phyloP scores from a whole-genome alignment of 2,329 filamentous ascomycete genomes.

The Leptographium flavum region DNA sequence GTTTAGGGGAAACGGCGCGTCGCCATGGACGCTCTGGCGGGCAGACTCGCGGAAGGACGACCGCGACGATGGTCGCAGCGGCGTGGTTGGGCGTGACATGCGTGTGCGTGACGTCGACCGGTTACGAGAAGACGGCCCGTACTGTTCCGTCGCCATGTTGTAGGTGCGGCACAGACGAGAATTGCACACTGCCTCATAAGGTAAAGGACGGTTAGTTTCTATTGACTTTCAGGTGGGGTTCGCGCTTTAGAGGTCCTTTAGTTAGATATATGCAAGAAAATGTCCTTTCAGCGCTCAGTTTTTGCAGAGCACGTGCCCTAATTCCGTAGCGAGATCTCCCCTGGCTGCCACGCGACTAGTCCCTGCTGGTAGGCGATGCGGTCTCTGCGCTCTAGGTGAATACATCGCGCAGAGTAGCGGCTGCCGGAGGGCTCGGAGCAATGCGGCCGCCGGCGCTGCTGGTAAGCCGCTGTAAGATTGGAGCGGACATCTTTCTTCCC shows the following conservation, averaged over 20 bases:
- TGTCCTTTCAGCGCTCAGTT: too few relatives aligned
- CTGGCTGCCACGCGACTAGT: neutral
- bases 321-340: neutral
- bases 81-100: slow-evolving; percentile 74
- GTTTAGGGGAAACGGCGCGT: slow-evolving; percentile 57
- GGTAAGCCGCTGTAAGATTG: too few relatives aligned
- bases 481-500: too few relatives aligned
- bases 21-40: slow-evolving; percentile 37
- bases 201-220: too few relatives aligned
- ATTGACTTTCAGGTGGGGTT: too few relatives aligned
- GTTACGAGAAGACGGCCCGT: slow-evolving; percentile 13
- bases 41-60: slow-evolving; percentile 74
- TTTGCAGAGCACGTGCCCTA: slow-evolving; percentile 1
- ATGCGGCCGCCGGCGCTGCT: neutral
- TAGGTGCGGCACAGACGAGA: too few relatives aligned
- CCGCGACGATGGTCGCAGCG: slow-evolving; percentile 77
- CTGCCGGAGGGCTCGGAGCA: neutral
- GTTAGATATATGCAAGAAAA: too few relatives aligned
- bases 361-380: too few relatives aligned
- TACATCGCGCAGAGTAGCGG: too few relatives aligned
- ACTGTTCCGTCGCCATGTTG: neutral
- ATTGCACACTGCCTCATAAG: too few relatives aligned
- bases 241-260: too few relatives aligned
- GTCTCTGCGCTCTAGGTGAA: too few relatives aligned
- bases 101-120: slow-evolving; percentile 47